Conservation (phyloP, 768 basidiomycete species). For the Calocybe indica region DNA sequence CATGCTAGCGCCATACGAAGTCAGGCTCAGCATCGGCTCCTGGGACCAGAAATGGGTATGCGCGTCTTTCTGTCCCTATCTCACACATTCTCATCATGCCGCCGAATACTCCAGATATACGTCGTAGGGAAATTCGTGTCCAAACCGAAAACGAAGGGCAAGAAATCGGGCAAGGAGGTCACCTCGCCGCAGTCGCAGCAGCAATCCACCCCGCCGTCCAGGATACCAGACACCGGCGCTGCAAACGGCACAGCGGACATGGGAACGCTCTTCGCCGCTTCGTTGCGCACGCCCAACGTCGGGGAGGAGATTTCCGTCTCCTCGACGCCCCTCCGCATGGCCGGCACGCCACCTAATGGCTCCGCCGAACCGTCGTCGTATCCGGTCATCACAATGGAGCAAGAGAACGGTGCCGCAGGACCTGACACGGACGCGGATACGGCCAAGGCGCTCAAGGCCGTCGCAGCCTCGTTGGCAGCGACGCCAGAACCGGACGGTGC, state of each 20-base stretch:
- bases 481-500: conserved; percentile 48
- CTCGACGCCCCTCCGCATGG: conserved; percentile 15
- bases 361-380: neutral
- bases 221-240: conserved; percentile 3
- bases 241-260: conserved; percentile 4
- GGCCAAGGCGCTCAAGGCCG: conserved; percentile 24
- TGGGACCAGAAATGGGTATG: conserved; percentile 83
- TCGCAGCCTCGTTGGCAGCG: conserved; percentile 22
- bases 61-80: neutral
- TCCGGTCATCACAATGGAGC: no score
- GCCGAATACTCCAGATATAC: conserved; percentile 40
- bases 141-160: conserved; percentile 33
- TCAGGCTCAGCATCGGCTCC: conserved; percentile 45
- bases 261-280: conserved; percentile 12
- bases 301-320: conserved; percentile 18
- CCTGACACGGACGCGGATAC: conserved; percentile 7
- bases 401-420: no score
- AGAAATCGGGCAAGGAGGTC: conserved; percentile 8
- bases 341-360: conserved; percentile 7
- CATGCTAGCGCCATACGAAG: conserved; percentile 54
- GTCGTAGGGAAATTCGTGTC: conserved; percentile 60
- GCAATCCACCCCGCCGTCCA: conserved; percentile 8
- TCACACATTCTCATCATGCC: neutral
- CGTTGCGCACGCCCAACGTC: conserved; percentile 29
- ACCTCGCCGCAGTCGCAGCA: conserved; percentile 5